Percentiles rank a stretch among this genome's conserved stretches.
Conservation (phyloP, 2,329 filamentous ascomycete genomes). For the Fusarium sp. region DNA sequence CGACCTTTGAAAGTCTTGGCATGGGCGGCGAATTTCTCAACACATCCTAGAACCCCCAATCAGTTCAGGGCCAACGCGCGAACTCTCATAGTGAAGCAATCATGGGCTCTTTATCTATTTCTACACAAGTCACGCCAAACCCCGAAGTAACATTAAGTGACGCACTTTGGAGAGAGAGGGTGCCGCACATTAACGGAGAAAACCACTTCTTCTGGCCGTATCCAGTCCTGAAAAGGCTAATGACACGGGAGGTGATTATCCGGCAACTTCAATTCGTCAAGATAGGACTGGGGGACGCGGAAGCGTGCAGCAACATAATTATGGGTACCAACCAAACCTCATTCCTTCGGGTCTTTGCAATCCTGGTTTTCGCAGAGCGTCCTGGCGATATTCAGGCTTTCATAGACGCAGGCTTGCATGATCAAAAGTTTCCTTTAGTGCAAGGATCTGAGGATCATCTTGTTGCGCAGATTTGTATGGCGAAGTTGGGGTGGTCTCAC, state of each 20-base stretch:
- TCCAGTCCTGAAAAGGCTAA: not conserved
- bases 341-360: not conserved
- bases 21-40: not conserved
- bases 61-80: not conserved
- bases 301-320: fast-evolving
- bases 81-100: not conserved
- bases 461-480: not conserved
- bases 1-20: not conserved
- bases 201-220: not conserved
- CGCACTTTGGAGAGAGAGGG: not conserved
- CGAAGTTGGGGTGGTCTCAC: not conserved
- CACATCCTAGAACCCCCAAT: not conserved
- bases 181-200: not conserved
- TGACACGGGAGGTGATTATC: not conserved
- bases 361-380: not conserved
- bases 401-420: not conserved
- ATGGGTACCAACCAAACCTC: fast-evolving
- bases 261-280: not conserved
- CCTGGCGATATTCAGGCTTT: not conserved
- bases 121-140: not conserved
- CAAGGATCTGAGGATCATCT: not conserved
- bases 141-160: not conserved
- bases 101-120: not conserved
- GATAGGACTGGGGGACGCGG: not conserved
- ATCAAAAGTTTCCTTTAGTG: not conserved